Evolutionary conservation across 2,329 filamentous ascomycete genomes (phyloP).

Genomic region (Chrysoporthe cubensis): DNA sequence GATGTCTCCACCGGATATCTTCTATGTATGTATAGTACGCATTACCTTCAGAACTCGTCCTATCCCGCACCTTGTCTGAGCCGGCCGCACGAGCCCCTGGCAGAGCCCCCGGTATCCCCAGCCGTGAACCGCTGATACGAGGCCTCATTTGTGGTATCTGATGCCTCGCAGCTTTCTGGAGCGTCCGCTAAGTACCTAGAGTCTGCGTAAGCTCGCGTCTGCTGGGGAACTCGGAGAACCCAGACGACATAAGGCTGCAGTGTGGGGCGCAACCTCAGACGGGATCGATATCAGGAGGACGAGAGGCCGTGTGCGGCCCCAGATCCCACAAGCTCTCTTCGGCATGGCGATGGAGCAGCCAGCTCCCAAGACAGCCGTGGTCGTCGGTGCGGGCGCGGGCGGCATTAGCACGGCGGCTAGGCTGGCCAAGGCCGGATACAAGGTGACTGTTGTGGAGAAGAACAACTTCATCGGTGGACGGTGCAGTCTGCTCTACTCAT

Average conservation of each 20-base stretch:
- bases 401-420: conserved; percentile 74
- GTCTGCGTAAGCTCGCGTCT: background rate
- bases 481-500: conserved; percentile 63
- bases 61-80: background rate
- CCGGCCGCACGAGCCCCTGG: too few relatives aligned
- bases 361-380: conserved; percentile 22
- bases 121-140: background rate
- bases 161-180: background rate
- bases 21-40: background rate
- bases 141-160: background rate
- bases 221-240: too few relatives aligned
- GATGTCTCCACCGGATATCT: background rate
- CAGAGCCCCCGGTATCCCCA: background rate
- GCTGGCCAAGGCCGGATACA: conserved; percentile 69
- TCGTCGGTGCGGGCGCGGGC: conserved; percentile 67
- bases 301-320: too few relatives aligned
- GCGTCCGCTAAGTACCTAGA: background rate
- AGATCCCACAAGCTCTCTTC: background rate
- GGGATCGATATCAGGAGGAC: background rate
- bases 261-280: too few relatives aligned
- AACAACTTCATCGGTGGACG: conserved; percentile 73
- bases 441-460: conserved; percentile 79
- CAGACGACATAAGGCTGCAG: too few relatives aligned
- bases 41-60: background rate
- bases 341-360: conserved; percentile 16